Percentiles rank a stretch among this genome's conserved stretches.
Evolutionary conservation across 257 asterid genomes (phyloP).

Genomic region (Thymus mandschuricus): DNA sequence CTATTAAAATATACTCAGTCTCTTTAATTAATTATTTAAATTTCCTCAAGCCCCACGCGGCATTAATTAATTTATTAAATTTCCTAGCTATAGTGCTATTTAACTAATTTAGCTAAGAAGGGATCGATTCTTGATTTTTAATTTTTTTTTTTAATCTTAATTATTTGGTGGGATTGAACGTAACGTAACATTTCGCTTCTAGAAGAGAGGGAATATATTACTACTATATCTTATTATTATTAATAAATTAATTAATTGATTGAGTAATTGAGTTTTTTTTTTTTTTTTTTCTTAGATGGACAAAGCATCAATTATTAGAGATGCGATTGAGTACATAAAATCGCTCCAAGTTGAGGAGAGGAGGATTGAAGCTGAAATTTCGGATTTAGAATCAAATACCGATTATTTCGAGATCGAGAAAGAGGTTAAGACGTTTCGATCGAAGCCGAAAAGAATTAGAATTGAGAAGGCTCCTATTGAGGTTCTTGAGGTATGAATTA

Average conservation of each 20-base stretch:
- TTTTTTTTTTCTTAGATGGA: conserved; percentile 53
- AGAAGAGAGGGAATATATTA: no score
- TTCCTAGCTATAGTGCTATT: background rate
- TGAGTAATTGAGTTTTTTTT: background rate
- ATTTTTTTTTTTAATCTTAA: background rate
- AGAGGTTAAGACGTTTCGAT: conserved; percentile 31
- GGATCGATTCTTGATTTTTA: background rate
- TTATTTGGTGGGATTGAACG: background rate
- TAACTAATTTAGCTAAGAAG: background rate
- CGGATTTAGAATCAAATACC: conserved; percentile 46
- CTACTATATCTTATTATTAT: no score
- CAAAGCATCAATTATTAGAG: conserved; percentile 79
- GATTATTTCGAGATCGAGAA: conserved; percentile 39
- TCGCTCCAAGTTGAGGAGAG: conserved; percentile 58
- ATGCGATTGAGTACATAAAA: conserved; percentile 69
- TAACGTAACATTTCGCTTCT: background rate
- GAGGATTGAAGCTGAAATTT: conserved; percentile 52
- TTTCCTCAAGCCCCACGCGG: conserved; percentile 10
- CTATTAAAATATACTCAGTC: background rate
- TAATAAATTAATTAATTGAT: background rate
- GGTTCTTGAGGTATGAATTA: conserved; percentile 53
- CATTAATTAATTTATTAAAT: background rate
- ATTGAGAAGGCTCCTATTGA: conserved; percentile 51
- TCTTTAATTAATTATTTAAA: background rate
- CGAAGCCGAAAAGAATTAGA: conserved; percentile 47